Evolutionary conservation across 2,329 filamentous ascomycete species (phyloP).

Genomic region (Bipolaris sorokiniana): DNA sequence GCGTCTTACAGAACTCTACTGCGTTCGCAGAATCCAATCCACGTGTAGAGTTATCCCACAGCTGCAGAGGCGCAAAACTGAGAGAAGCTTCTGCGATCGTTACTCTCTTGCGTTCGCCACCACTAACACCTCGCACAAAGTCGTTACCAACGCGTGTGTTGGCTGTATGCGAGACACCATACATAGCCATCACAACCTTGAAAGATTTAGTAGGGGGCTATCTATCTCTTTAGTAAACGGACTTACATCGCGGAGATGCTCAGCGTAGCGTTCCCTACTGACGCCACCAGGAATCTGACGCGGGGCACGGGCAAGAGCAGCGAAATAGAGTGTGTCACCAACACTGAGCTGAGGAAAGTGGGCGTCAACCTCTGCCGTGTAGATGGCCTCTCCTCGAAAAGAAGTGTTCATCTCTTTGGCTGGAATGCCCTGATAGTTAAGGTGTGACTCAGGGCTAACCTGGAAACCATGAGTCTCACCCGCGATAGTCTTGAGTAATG

Average conservation of each 20-base stretch:
- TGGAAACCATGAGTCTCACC: conserved; percentile 81
- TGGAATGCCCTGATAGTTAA: conserved; percentile 79
- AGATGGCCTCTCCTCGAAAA: conserved; percentile 83
- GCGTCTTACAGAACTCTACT: conserved; percentile 66
- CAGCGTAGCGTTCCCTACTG: conserved; percentile 60
- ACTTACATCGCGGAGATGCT: conserved; percentile 63
- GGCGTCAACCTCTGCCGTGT: conserved; percentile 80
- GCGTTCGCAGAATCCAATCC: conserved; percentile 74
- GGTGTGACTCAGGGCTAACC: conserved; percentile 70
- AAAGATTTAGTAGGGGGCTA: conserved; percentile 2
- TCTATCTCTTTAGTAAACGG: neutral
- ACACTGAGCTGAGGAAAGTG: conserved; percentile 78
- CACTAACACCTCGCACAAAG: conserved; percentile 72
- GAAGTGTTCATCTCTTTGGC: conserved; percentile 74
- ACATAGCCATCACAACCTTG: conserved; percentile 72
- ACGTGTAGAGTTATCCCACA: conserved; percentile 76
- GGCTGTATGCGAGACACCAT: conserved; percentile 72
- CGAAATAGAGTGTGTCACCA: conserved; percentile 78
- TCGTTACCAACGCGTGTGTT: conserved; percentile 75
- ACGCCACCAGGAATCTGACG: conserved; percentile 64
- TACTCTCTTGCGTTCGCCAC: conserved; percentile 62
- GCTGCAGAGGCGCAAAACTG: conserved; percentile 62
- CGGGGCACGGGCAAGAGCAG: conserved; percentile 65
- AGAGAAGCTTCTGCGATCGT: conserved; percentile 41
- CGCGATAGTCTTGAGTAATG: conserved; percentile 79